These are phyloP conservation scores for Paramecium octaurelia DNA, from an alignment of 73 alveolate species.

Conservation along the genomic window DNA sequence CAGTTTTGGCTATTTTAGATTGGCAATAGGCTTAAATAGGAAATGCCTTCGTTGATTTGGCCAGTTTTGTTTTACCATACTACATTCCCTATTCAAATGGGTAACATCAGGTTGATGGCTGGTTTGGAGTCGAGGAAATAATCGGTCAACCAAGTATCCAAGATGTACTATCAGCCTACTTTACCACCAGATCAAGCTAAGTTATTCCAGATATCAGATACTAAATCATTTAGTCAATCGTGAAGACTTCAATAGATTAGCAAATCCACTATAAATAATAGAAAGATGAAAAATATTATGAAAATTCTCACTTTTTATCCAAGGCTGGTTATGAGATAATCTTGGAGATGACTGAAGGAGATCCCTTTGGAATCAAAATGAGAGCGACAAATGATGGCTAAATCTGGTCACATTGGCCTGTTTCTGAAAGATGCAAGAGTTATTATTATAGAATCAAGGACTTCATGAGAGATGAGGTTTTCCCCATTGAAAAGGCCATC, in stretches of 20 bases:
- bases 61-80: neutral
- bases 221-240: neutral
- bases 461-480: neutral
- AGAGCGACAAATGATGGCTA: neutral
- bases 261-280: neutral
- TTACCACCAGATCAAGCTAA: neutral
- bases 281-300: neutral
- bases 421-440: neutral
- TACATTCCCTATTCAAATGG: neutral
- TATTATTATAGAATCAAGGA: neutral
- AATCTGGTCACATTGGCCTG: neutral
- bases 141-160: neutral
- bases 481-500: neutral
- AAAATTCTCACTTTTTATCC: neutral
- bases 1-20: constrained; percentile 52
- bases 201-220: constrained; percentile 18
- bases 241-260: neutral
- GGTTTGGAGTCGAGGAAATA: neutral
- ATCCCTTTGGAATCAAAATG: neutral
- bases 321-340: neutral
- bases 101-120: neutral
- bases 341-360: neutral
- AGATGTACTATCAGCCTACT: neutral
- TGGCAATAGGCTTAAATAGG: constrained; percentile 56
- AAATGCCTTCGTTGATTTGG: constrained; percentile 50